These are phyloP conservation scores for Trametes maxima DNA, from an alignment of 768 basidiomycete species.

Conservation along the genomic window DNA sequence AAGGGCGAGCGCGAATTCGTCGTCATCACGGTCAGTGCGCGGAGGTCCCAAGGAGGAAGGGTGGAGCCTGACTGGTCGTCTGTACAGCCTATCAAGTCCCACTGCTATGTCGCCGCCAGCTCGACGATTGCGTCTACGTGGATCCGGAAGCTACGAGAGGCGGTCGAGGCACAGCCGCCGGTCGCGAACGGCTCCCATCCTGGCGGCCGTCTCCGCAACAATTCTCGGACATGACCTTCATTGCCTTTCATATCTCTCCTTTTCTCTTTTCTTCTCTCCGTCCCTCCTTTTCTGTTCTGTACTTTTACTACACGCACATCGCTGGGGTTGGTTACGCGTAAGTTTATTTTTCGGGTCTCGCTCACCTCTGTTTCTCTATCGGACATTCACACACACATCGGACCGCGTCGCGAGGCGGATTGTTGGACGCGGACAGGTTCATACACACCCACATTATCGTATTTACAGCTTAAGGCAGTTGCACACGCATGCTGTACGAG, in stretches of 20 bases:
- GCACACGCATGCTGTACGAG: slow-evolving; percentile 10
- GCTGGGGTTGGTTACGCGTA: slow-evolving; percentile 10
- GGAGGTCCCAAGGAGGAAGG: background rate
- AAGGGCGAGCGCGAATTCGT: slow-evolving; percentile 63
- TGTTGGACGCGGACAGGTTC: slow-evolving; percentile 1
- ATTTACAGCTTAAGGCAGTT: slow-evolving; percentile 3
- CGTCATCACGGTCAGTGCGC: slow-evolving; percentile 56
- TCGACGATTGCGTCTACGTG: slow-evolving; percentile 32
- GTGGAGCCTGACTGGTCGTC: slow-evolving; percentile 11
- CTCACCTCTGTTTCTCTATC: background rate
- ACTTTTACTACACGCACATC: slow-evolving; percentile 11
- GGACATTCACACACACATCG: slow-evolving; percentile 12
- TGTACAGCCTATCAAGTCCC: slow-evolving; percentile 47
- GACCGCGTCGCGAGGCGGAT: background rate
- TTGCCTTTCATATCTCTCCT: background rate
- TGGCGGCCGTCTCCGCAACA: slow-evolving; percentile 15
- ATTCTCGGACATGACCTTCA: slow-evolving; percentile 21
- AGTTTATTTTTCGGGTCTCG: background rate
- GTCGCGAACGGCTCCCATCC: background rate
- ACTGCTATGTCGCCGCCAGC: slow-evolving; percentile 32
- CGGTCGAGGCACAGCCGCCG: slow-evolving; percentile 24
- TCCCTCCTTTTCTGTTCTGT: slow-evolving; percentile 7
- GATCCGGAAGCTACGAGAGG: slow-evolving; percentile 37
- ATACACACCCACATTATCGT: slow-evolving; percentile 7
- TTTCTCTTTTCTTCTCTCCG: background rate